Evolutionary conservation across 768 basidiomycete species (phyloP), one percentile per base, ranked within the genome.

Genomic region (Leccinum uliginosum): DNA sequence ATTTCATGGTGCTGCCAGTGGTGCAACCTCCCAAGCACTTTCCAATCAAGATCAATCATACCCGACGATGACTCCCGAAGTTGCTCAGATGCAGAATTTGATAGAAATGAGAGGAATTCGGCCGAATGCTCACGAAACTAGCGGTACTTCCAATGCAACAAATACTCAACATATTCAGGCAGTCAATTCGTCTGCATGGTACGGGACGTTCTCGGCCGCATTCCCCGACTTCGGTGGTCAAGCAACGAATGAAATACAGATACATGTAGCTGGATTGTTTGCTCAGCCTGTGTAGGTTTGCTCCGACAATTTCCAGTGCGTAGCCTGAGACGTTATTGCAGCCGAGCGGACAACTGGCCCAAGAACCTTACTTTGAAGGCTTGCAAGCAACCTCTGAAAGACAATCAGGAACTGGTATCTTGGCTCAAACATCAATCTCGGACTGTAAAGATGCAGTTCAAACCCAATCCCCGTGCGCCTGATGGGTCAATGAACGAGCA

Each of bases 271-370:
- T 21, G 68, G 62, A 27, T 5, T 54, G 0, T 17, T 62, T 11
- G 9, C 46, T 48, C 53, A 69, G 15, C 65, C 62, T 10, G 67
- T 75, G 78, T 78, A 63, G 30, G 79, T 71, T 43, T 29, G 11
- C 50, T 40, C 14, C 6, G n/a, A 23, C 23, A n/a, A 21, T 49
- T 44, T 30, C 11, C 40, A 29, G 14, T 55, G 34, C 24, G 17
- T 58, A 19, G 5, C 12, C 55, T 60, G 44, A 60, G 19, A 27
- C 21, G n/a, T 54, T 4, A 35, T 57, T 40, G 30, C 62, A 88
- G 86, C 53, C 80, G 69, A 46, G 59, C 76, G 7, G 74, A 80
- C 2, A 78, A 74, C 0, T 87, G 85, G 86, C 86, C 86, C 1
- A 54, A 60, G 8, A 62, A 63, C 3, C 59, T 87, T 59, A 61